Evolutionary conservation across 106 monocot species (phyloP), one percentile per base, ranked within the genome.

Genomic region (Posidonia australis): DNA sequence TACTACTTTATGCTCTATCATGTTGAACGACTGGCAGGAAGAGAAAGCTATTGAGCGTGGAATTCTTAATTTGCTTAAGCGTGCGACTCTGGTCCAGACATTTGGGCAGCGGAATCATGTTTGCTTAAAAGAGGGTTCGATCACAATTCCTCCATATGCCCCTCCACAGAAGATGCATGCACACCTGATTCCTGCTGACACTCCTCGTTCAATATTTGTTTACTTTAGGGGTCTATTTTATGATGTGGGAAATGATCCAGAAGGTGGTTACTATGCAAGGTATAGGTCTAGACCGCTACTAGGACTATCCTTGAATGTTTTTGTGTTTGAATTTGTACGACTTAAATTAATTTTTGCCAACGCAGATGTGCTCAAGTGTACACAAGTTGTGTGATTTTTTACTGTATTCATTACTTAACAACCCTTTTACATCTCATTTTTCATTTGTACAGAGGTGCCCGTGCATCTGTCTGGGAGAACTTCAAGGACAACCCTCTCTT

Each of bases 211-310:
- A 3, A 89, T 89, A 51, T 89, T 89, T 46, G 89, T 89, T 25
- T 89, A 89, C 75, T 89, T 89, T 58, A 66, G 89, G 0, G 89
- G 89, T 67, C 63, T 89, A 46, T 89, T 89, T 70, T 89, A 89
- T 52, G 89, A 89, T 67, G 75, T 77, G 25, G 76, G 79, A 20
- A 89, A 89, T 63, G 89, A 89, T 67, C 89, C 89, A 5, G 84
- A 89, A 67, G 89, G 89, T 46, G 89, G 89, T 62, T 89, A 89
- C 54, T 89, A 89, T 58, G 89, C 89, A 63, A 89, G 89, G 89
- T 82, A 73, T 57, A 13, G 0, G 12, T 43, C 5, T 36, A 36
- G 7, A 36, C 36, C 36, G 3, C 16, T 49, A 19, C 16, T 49
- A 3, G 49, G 49, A 7, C 49, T 10, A 49, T n/a, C 13, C 49